A percentile compares a stretch with the other conserved stretches of the same genome.
Evolutionary conservation across 257 asterid species (phyloP).

Genomic region (Jaltomata sinuosa): DNA sequence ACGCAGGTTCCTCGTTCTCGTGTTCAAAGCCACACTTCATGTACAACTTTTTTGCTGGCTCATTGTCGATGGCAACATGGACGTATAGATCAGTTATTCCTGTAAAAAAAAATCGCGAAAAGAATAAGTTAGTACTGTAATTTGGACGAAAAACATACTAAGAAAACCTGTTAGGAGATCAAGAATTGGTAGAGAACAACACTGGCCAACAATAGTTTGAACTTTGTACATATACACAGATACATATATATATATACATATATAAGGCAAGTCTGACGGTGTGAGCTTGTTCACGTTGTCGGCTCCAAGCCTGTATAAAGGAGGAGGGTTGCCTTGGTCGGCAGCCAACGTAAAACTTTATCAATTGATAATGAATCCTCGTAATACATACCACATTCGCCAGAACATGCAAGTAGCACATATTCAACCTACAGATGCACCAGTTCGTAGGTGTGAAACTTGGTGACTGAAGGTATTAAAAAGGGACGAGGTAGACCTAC

Average conservation of each 20-base stretch:
- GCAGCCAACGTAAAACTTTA: not conserved
- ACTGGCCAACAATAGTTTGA: not conserved
- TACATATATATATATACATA: not conserved
- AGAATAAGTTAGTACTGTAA: not conserved
- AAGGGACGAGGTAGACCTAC: not conserved
- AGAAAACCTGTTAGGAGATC: not conserved
- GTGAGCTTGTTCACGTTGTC: not conserved
- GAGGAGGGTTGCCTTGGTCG: not conserved
- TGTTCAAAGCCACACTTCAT: constrained; percentile 66
- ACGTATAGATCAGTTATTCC: constrained; percentile 92
- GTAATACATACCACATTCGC: not conserved
- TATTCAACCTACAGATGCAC: not conserved
- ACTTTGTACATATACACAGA: not conserved
- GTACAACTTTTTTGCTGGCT: constrained; percentile 74
- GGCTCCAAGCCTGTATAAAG: not conserved
- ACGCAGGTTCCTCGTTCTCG: constrained; percentile 89
- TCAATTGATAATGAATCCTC: not conserved
- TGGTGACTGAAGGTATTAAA: not conserved
- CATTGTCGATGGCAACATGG: constrained; percentile 85
- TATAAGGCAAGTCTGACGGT: not conserved
- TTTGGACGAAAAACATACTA: not conserved
- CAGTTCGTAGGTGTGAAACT: not conserved
- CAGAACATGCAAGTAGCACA: not conserved
- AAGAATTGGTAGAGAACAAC: not conserved
- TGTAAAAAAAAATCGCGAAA: constrained; percentile 4